These are phyloP conservation scores for Pachysandra terminalis DNA, from an alignment of 164 flowering plant genomes.

Conservation along the genomic window DNA sequence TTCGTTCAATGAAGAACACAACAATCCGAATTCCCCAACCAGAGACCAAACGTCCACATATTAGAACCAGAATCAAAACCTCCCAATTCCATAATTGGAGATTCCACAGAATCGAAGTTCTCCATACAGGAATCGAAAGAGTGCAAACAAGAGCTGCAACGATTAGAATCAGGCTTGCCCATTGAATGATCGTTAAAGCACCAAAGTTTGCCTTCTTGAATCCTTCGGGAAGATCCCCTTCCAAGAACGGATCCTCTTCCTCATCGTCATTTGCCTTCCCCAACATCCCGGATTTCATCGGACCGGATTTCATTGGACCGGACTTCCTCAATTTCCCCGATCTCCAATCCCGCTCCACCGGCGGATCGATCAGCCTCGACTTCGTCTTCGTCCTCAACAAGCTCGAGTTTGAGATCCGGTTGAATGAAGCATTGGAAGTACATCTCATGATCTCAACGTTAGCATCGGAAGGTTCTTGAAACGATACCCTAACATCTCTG, in stretches of 20 bases:
- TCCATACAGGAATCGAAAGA: slow-evolving; percentile 29
- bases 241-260: slow-evolving; percentile 46
- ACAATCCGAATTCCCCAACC: slow-evolving; percentile 52
- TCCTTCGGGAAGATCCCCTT: slow-evolving; percentile 45
- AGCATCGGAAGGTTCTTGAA: not conserved
- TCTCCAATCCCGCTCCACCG: slow-evolving; percentile 17
- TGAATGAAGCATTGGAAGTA: slow-evolving; percentile 28
- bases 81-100: slow-evolving; percentile 64
- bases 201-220: slow-evolving; percentile 23
- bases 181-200: slow-evolving; percentile 26
- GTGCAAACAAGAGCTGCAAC: slow-evolving; percentile 31
- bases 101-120: slow-evolving; percentile 21
- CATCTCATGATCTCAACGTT: slow-evolving; percentile 17
- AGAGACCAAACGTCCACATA: slow-evolving; percentile 63
- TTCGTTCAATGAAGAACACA: slow-evolving; percentile 31
- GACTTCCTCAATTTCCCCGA: not conserved
- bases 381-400: slow-evolving; percentile 17
- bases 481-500: not conserved
- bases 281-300: slow-evolving; percentile 31
- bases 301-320: slow-evolving; percentile 27
- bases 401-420: slow-evolving; percentile 15
- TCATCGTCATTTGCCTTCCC: slow-evolving; percentile 48
- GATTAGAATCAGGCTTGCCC: slow-evolving; percentile 44
- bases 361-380: slow-evolving; percentile 46
- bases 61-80: slow-evolving; percentile 46